Base-by-base conservation (phyloP, 345 rosid genomes). In the Kandelia obovata region DNA sequence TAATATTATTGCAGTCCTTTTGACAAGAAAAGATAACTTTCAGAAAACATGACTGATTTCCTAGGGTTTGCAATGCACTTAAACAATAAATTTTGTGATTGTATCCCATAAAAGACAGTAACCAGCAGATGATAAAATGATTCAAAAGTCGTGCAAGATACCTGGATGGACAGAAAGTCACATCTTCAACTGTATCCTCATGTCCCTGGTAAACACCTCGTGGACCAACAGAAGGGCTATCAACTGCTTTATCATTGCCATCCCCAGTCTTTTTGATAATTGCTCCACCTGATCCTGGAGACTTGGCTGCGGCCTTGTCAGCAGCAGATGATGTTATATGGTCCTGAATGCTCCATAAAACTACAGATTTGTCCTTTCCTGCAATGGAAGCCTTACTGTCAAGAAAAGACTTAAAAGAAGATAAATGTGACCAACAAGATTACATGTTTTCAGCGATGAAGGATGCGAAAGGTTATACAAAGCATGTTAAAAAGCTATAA, bases 321-420 rank as follows among this genome's bases (percentile, higher is more conserved):
- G 75, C 56, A 6, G 77, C 84, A 73, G 82, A 74, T 73, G 80
- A 72, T 5, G 92, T 75, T 52, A 85, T 73, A 53, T 85, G 85
- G 68, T 88, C 92, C 49, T 84, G 88, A 73, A 88, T 82, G 34
- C 88, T 84, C 92, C 92, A 88, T 61, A 85, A 72, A 67, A 85
- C 81, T 58, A 87, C 92, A 17, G 61, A 75, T 72, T 77, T 80
- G 71, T 87, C 92, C 75, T 87, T 88, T 11, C 90, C 92, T 88
- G 77, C 65, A n/a, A 61, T 28, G 37, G 73, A 66, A 34, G 32
- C 69, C 31, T 34, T 47, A 37, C 34, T 3, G 0, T 61, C 63
- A 65, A 62, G 58, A 62, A 81, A 65, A 64, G 59, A 9, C 17
- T 56, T 23, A 10, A 25, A 53, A 9, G 59, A 56, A 56, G 59